These are phyloP conservation scores for Avena atlantica DNA, from an alignment of 176 grass and related monocot genomes.

Conservation along the genomic window DNA sequence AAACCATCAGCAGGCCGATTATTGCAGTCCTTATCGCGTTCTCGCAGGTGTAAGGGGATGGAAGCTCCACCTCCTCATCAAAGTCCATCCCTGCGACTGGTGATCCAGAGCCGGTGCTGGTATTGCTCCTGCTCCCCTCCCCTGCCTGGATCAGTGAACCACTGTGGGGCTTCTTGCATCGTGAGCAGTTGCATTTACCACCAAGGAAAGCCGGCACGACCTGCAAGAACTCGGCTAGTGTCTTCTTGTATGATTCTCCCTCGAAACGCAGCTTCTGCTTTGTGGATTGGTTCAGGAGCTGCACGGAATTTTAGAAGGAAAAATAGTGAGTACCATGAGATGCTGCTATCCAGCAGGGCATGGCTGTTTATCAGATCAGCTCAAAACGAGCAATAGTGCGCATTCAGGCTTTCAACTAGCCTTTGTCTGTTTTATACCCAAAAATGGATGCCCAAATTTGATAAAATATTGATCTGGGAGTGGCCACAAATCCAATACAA, in stretches of 20 bases:
- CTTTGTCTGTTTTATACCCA: background rate
- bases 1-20: conserved; percentile 78
- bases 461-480: background rate
- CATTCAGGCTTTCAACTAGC: conserved; percentile 11
- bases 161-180: conserved; percentile 57
- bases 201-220: conserved; percentile 73
- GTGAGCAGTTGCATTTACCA: conserved; percentile 74
- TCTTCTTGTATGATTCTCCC: conserved; percentile 81
- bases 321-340: conserved; percentile 29
- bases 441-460: background rate
- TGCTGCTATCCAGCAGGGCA: conserved; percentile 2
- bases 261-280: conserved; percentile 80
- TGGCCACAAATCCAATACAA: background rate
- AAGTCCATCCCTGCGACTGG: conserved; percentile 33
- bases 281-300: conserved; percentile 81
- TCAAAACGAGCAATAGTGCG: background rate
- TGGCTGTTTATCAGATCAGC: background rate
- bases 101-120: conserved; percentile 37
- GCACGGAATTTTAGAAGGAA: conserved; percentile 16
- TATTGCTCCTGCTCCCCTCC: conserved; percentile 54
- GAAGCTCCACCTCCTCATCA: conserved; percentile 43
- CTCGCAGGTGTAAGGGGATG: conserved; percentile 57
- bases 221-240: conserved; percentile 68
- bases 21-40: conserved; percentile 69
- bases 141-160: conserved; percentile 39